These are phyloP conservation scores for Coprinopsis sp. DNA, from an alignment of 768 basidiomycete genomes.

Conservation along the genomic window DNA sequence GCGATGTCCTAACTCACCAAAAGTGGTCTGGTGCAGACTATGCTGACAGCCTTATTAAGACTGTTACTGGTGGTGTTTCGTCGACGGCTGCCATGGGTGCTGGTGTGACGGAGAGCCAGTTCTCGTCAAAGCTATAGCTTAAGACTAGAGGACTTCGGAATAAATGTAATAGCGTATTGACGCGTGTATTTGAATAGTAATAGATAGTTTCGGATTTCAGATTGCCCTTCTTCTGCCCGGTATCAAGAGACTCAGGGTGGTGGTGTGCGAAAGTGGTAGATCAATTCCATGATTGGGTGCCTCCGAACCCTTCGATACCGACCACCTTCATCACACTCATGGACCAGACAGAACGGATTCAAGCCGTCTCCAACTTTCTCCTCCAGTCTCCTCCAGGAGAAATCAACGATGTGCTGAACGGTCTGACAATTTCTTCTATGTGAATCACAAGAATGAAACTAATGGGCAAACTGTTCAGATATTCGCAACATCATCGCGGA, in stretches of 20 bases:
- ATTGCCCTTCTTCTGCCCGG: too few relatives aligned
- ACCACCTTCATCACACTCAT: constrained; percentile 28
- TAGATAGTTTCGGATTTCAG: too few relatives aligned
- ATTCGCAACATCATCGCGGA: constrained; percentile 85
- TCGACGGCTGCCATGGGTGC: constrained; percentile 99
- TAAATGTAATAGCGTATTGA: too few relatives aligned
- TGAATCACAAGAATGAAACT: constrained; percentile 2
- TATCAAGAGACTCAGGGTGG: too few relatives aligned
- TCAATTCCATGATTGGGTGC: constrained; percentile 17
- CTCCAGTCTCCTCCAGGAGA: constrained; percentile 92
- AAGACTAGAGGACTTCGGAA: constrained; percentile 10
- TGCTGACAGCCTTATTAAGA: constrained; percentile 87
- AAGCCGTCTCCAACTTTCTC: constrained; percentile 72
- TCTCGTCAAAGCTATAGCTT: constrained; percentile 39
- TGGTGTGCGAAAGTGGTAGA: too few relatives aligned
- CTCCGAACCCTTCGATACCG: constrained; percentile 10
- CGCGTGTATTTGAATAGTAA: too few relatives aligned
- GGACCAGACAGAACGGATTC: constrained; percentile 60
- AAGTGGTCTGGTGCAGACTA: constrained; percentile 98
- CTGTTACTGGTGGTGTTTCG: constrained; percentile 94
- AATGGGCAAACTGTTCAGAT: constrained; percentile 46
- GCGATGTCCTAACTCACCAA: constrained; percentile 97
- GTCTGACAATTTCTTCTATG: constrained; percentile 35
- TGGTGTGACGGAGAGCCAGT: constrained; percentile 91
- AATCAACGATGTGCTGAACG: constrained; percentile 94